Evolutionary conservation across 1,284 basidiomycete genomes (phyloP), one percentile per base, ranked within the genome.

Genomic region (Ustilago cynodontis): DNA sequence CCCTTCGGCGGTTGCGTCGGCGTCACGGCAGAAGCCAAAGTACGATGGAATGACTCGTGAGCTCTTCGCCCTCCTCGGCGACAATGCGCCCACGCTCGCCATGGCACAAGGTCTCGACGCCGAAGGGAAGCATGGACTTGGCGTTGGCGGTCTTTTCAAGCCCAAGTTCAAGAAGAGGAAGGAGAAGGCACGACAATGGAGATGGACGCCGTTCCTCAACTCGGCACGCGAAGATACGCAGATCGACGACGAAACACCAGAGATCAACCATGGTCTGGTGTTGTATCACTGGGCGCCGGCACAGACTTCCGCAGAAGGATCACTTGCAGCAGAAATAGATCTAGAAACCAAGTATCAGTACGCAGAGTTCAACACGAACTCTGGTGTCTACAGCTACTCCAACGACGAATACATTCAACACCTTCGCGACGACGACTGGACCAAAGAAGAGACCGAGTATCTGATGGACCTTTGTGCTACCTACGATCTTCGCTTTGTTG

Each of bases 381-480:
- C 91, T 0, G 89, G 90, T 10, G 87, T 90, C 1, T 94, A 93
- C 87, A 89, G 90, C 51, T 99, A 98, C 87, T 92, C 94, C 13
- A 91, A 92, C 80, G 93, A 95, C 70, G 97, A 99, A 87, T 99
- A 99, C 85, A 90, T 90, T 11, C 89, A 90, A 37, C 89, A 92
- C 73, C 88, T 98, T 2, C 89, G 92, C 87, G 95, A 98, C 85
- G 88, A 88, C 18, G 91, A 92, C 66, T 99, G 97, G 97, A 91
- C 93, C 0, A 92, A 92, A 77, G 94, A 95, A 81, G 95, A 99
- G 87, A 98, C 97, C 0, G 93, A 94, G 83, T 95, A 98, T 83
- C 89, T 99, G 0, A 96, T 99, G 87, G 88, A 89, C 7, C 87
- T 98, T 16, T 91, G 93, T 20, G 88, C 90, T 53, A 90, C 92